Base-by-base conservation (phyloP, 2,329 filamentous ascomycete species). In the Aplosporella prunicola region DNA sequence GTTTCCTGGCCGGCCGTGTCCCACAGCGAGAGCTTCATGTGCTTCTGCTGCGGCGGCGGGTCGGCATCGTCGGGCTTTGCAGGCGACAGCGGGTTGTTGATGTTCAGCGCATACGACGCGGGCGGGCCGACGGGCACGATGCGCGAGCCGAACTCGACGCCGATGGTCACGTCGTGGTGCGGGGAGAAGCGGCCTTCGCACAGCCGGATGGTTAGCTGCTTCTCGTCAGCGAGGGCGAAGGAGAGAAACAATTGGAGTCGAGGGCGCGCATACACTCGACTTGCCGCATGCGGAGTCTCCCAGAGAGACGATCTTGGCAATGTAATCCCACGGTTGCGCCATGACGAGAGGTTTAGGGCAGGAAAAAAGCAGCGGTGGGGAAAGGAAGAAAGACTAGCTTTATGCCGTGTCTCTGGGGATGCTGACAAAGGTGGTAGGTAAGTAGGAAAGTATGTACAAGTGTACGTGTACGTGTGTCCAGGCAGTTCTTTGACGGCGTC, bases 241-340 rank as follows among this genome's bases (percentile, higher is more conserved):
- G 27, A 28, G 33, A 33, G 22, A 11, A 29, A 20, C 20, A 17
- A 10, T n/a, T 18, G 20, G 57, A n/a, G n/a, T n/a, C n/a, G n/a
- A n/a, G n/a, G n/a, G n/a, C n/a, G n/a, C n/a, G n/a, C 67, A 47
- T 62, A 76, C 73, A 58, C 72, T 77, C 40, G 86, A 93, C 71
- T 98, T 98, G 55, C 91, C 91, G 57, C 86, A 93, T 58, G 88
- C 91, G 30, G 83, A 91, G 68, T 96, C 91, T 61, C 91, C 91
- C 55, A 98, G 87, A 67, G 86, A 93, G 57, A 96, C 89, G 52
- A 98, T 84, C 66, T 98, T 98, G 62, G 89, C 88, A 58, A 96
- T 98, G 69, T 93, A 96, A 68, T 96, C 87, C 89, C 89, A 22
- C 22, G 35, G 35, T 18, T 38, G 35, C 35, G 35, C 27, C 35